A percentile compares a stretch with the other conserved stretches of the same genome.
Conservation (phyloP, 352 stramenopile genomes). For the Globisporangium mamillatum region DNA sequence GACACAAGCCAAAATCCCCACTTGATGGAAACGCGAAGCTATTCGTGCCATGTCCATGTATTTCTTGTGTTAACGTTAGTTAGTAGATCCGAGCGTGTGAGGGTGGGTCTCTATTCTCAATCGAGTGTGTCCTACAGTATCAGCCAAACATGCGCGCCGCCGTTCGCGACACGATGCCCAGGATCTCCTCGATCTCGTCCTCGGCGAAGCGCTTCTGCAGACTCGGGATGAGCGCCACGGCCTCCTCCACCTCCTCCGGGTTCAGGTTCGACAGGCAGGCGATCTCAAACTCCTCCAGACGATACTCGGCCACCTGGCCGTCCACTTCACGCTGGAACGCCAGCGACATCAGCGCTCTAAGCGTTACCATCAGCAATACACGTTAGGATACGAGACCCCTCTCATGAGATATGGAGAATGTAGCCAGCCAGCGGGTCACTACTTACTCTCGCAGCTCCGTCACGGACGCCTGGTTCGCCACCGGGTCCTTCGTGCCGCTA, state of each 20-base stretch:
- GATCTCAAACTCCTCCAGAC: conserved; percentile 89
- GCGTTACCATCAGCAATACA: not conserved
- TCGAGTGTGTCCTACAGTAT: not conserved
- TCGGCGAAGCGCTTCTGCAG: conserved; percentile 87
- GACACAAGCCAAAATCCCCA: not conserved
- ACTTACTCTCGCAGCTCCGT: conserved; percentile 86
- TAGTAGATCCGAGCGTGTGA: conserved; percentile 1
- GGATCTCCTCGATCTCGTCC: conserved; percentile 89
- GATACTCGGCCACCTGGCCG: conserved; percentile 64
- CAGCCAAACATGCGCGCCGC: conserved; percentile 85
- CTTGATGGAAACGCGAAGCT: not conserved
- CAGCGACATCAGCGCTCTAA: conserved; percentile 81
- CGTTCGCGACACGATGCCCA: conserved; percentile 85
- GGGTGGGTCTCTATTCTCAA: not conserved
- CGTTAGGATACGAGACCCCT: not conserved
- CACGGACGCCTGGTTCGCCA: conserved; percentile 88
- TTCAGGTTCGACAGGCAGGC: conserved; percentile 89
- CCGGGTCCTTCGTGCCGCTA: conserved; percentile 88
- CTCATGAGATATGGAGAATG: not conserved
- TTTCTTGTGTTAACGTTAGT: conserved; percentile 3
- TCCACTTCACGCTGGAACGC: conserved; percentile 81
- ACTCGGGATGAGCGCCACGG: conserved; percentile 85
- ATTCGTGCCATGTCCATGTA: not conserved
- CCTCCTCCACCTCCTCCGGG: conserved; percentile 86
- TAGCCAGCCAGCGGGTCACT: not conserved